phyloP scores from a whole-genome alignment of 306 rosid genomes.

The Lathyrus tuberosus region DNA sequence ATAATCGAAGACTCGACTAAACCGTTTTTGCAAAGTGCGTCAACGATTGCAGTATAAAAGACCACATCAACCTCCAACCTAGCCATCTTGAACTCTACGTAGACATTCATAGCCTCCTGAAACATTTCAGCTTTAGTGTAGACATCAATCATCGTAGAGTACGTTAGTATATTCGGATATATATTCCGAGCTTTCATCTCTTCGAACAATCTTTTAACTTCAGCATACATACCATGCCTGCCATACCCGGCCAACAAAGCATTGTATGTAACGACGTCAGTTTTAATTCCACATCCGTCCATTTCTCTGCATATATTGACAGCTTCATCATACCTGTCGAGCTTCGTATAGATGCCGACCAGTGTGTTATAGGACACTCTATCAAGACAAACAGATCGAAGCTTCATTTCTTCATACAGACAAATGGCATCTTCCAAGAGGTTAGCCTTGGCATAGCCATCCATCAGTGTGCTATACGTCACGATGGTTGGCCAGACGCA shows the following conservation, averaged over 20 bases:
- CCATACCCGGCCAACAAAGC: slow-evolving; percentile 90
- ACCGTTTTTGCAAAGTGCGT: slow-evolving; percentile 84
- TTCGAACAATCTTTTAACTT: slow-evolving; percentile 55
- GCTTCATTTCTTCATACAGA: slow-evolving; percentile 73
- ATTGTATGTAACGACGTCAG: slow-evolving; percentile 80
- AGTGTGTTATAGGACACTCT: slow-evolving; percentile 84
- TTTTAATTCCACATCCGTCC: slow-evolving; percentile 72
- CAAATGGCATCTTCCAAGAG: slow-evolving; percentile 74
- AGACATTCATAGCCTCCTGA: slow-evolving; percentile 67
- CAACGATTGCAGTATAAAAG: slow-evolving; percentile 79
- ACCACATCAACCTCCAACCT: slow-evolving; percentile 88
- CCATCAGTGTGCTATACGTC: slow-evolving; percentile 84
- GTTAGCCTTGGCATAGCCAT: slow-evolving; percentile 85
- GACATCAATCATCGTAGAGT: slow-evolving; percentile 80
- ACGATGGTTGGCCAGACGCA: slow-evolving; percentile 75
- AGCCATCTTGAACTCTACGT: slow-evolving; percentile 65
- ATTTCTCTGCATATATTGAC: slow-evolving; percentile 65
- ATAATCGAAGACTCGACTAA: slow-evolving; percentile 58
- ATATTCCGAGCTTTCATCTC: slow-evolving; percentile 67
- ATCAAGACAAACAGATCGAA: slow-evolving; percentile 60
- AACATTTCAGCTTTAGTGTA: slow-evolving; percentile 83
- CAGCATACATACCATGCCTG: slow-evolving; percentile 67
- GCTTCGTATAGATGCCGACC: slow-evolving; percentile 77
- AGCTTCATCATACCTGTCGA: slow-evolving; percentile 80
- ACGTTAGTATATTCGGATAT: slow-evolving; percentile 69